Conservation (phyloP, 2,329 filamentous ascomycete genomes). For the Talaromyces islandicus region DNA sequence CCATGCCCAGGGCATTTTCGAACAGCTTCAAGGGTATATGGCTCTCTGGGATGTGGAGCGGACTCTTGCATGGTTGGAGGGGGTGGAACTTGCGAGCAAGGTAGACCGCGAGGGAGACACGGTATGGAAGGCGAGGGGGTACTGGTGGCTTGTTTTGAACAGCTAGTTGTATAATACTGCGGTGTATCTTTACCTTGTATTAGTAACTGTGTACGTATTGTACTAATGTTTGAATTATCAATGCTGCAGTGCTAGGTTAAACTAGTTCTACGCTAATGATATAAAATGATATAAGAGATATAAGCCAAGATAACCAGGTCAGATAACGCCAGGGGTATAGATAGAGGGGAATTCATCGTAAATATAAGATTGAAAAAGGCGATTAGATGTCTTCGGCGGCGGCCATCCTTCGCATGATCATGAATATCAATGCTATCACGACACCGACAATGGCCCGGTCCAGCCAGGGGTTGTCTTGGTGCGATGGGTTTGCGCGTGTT, state of each 20-base stretch:
- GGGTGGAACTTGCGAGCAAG: constrained; percentile 19
- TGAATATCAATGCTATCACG: constrained; percentile 61
- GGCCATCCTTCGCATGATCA: constrained; percentile 53
- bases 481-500: constrained; percentile 2
- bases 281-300: not conserved
- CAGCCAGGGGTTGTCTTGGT: constrained; percentile 61
- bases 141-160: constrained; percentile 37
- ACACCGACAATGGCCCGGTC: constrained; percentile 74
- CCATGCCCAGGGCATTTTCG: constrained; percentile 26
- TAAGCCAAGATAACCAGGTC: not conserved
- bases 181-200: not conserved
- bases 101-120: constrained; percentile 23
- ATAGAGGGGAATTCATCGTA: not conserved
- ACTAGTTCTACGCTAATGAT: not conserved
- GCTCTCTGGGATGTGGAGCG: constrained; percentile 37
- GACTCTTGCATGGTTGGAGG: constrained; percentile 36
- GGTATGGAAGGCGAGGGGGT: constrained; percentile 23
- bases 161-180: not conserved
- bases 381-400: constrained; percentile 12
- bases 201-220: not conserved
- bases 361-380: not conserved
- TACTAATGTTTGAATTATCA: not conserved
- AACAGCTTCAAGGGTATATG: constrained; percentile 33
- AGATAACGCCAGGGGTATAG: not conserved
- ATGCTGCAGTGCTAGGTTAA: not conserved